Evolutionary conservation across 768 basidiomycete species (phyloP), one percentile per base, ranked within the genome.

Genomic region (Zangia roseola): DNA sequence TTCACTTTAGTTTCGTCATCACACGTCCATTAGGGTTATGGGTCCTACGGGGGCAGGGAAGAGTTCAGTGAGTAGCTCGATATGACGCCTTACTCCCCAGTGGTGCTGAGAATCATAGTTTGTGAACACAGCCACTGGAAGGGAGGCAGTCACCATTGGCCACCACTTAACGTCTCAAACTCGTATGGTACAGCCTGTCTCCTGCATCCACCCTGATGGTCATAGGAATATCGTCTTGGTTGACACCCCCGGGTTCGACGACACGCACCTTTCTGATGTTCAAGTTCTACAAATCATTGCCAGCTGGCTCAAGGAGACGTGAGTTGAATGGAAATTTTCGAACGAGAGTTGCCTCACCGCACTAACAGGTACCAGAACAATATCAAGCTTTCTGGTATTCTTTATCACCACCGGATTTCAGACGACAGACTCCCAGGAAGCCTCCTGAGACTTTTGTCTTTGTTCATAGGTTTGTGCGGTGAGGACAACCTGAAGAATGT

Each of bases 181-280:
- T 20, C 43, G 13, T 13, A 17, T 13, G 1, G 39, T 60, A 14
- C 40, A 46, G 16, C 10, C 49, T 4, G 16, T 58, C 14, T 49
- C 41, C 1, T 58, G 53, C 39, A n/a, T 16, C 13, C 57, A 58
- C 16, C 57, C 57, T 6, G 53, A 58, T 3, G 47, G 57, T 14
- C 45, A 23, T 33, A 53, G 49, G 23, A 41, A 40, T 25, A 43
- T 59, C 25, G 36, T 59, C 20, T 31, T 59, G 21, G 52, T 58
- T 6, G 56, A 58, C 25, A 59, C 56, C 5, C 57, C 57, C 3
- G 57, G 56, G 28, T 58, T 58, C 21, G 47, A 58, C 12, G 57
- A 58, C 19, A 59, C 53, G 8, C 1, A 21, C 12, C 44, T 48
- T 16, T 44, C 49, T 6, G 57, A 59, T 21, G 2, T 31, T 5